Evolutionary conservation across 805 yeast genomes (phyloP).

Genomic region (Teunomyces atbi): DNA sequence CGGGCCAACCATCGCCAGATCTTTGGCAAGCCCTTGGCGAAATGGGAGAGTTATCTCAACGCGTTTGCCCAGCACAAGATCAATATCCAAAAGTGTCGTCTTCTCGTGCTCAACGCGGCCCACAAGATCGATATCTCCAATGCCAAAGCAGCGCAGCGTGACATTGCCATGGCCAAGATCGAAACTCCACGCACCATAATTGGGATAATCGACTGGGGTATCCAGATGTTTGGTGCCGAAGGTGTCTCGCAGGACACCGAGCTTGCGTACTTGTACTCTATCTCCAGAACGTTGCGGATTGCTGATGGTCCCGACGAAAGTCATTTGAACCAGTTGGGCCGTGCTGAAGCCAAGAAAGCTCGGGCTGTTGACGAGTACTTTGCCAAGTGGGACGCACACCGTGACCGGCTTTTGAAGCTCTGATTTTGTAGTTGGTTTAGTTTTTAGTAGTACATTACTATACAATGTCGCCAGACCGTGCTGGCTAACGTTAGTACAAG

Average conservation of each 20-base stretch:
- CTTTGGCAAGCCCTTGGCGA: slow-evolving; percentile 49
- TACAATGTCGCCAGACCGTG: not conserved
- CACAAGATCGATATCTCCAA: slow-evolving; percentile 52
- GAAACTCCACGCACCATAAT: slow-evolving; percentile 57
- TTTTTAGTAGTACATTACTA: not conserved
- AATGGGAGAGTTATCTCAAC: slow-evolving; percentile 49
- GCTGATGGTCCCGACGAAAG: slow-evolving; percentile 75
- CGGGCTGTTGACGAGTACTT: slow-evolving; percentile 36
- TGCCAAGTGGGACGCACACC: slow-evolving; percentile 17
- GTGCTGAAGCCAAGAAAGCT: slow-evolving; percentile 42
- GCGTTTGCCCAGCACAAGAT: slow-evolving; percentile 53
- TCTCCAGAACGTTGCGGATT: slow-evolving; percentile 54
- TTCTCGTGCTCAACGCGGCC: slow-evolving; percentile 61
- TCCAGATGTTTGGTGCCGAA: slow-evolving; percentile 64
- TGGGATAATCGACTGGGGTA: slow-evolving; percentile 56
- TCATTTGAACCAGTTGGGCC: slow-evolving; percentile 56
- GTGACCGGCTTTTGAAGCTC: slow-evolving; percentile 24
- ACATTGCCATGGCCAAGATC: slow-evolving; percentile 63
- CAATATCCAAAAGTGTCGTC: slow-evolving; percentile 51
- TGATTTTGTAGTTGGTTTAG: slow-evolving; percentile 10
- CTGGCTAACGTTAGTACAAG: slow-evolving; percentile 39
- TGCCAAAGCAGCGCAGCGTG: slow-evolving; percentile 53
- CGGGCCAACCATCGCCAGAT: slow-evolving; percentile 54
- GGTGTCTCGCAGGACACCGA: slow-evolving; percentile 63
- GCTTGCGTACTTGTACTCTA: slow-evolving; percentile 52